A percentile compares a stretch with the other conserved stretches of the same genome.
Evolutionary conservation across 1,284 basidiomycete genomes (phyloP).

Genomic region (Stygiomarasmius scandens): DNA sequence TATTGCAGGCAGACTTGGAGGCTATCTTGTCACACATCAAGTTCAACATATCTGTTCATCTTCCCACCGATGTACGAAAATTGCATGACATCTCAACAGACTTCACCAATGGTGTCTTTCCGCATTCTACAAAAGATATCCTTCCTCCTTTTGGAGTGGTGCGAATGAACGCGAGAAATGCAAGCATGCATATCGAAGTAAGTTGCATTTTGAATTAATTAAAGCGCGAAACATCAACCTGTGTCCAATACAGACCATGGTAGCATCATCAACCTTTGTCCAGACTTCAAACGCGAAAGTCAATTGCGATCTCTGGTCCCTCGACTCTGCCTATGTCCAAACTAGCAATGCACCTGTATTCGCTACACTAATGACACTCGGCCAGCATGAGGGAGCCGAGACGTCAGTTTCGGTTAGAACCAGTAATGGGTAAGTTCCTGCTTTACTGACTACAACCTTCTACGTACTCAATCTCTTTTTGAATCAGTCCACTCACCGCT

Average conservation of each 20-base stretch:
- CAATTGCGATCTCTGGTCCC: neutral
- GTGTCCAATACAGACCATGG: neutral
- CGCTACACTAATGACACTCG: neutral
- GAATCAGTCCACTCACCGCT: neutral
- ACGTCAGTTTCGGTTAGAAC: neutral
- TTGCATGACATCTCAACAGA: slow-evolving; percentile 1
- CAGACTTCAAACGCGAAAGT: slow-evolving; percentile 1
- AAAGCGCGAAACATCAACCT: neutral
- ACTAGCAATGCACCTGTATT: slow-evolving; percentile 1
- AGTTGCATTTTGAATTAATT: neutral
- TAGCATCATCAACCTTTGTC: neutral
- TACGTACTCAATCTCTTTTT: too few relatives aligned
- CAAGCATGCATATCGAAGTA: neutral
- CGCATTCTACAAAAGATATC: neutral
- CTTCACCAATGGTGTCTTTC: neutral
- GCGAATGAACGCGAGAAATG: neutral
- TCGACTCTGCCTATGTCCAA: neutral
- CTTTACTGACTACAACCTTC: neutral
- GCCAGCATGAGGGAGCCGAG: neutral
- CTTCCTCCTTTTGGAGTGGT: neutral
- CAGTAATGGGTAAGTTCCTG: slow-evolving; percentile 1
- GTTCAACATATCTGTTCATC: neutral
- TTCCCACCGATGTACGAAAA: neutral
- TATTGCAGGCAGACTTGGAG: neutral
- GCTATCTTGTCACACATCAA: neutral